These are phyloP conservation scores for Mortierella sp. DNA, from an alignment of 371 early-diverging fungal species.

Conservation along the genomic window DNA sequence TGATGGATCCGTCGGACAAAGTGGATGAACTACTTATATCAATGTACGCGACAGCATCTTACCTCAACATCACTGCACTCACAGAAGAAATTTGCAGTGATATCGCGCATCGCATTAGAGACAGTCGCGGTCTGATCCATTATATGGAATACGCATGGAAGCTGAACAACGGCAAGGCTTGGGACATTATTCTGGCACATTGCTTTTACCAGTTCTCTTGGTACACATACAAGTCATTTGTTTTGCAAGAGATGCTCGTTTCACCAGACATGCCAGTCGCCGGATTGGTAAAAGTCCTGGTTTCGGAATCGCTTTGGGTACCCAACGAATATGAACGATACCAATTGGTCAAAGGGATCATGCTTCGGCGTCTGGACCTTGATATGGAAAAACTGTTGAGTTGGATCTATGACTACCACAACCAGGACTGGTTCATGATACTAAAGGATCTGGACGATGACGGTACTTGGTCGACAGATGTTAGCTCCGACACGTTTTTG, in stretches of 20 bases:
- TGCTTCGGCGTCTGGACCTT: conserved; percentile 37
- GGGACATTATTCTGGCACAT: conserved; percentile 52
- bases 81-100: conserved; percentile 54
- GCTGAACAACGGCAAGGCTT: conserved; percentile 46
- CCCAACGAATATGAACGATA: conserved; percentile 54
- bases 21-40: conserved; percentile 53
- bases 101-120: conserved; percentile 44
- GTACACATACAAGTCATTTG: conserved; percentile 37
- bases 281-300: conserved; percentile 37
- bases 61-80: conserved; percentile 44
- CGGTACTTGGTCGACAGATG: conserved; percentile 34
- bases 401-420: conserved; percentile 45
- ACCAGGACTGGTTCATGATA: conserved; percentile 44
- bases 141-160: conserved; percentile 58
- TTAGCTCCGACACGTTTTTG: conserved; percentile 39
- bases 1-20: conserved; percentile 47
- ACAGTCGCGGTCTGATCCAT: conserved; percentile 43
- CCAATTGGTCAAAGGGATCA: conserved; percentile 43
- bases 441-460: conserved; percentile 47
- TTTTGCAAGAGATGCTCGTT: conserved; percentile 43
- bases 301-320: conserved; percentile 47
- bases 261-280: conserved; percentile 53
- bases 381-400: conserved; percentile 35
- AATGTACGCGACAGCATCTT: conserved; percentile 53
- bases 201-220: conserved; percentile 55